A percentile compares a stretch with the other conserved stretches of the same genome.
Evolutionary conservation across 305 asterid genomes (phyloP).

Genomic region (Coffea humblotiana): DNA sequence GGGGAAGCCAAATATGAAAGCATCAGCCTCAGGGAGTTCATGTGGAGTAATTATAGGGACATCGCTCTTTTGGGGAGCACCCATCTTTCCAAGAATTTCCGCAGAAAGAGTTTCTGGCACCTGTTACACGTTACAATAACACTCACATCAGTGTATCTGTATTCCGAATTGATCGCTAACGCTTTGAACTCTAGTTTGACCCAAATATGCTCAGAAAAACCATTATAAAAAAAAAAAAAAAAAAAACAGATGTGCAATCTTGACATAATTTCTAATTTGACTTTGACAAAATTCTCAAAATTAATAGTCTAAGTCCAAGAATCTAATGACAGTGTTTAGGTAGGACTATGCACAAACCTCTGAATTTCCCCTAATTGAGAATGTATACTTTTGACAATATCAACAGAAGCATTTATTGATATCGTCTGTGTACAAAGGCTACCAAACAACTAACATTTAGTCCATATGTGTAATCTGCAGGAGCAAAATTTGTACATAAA

Average conservation of each 20-base stretch:
- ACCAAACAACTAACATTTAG: background rate
- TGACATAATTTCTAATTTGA: background rate
- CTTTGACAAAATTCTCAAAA: background rate
- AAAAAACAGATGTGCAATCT: background rate
- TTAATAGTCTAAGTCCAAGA: background rate
- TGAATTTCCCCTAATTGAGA: background rate
- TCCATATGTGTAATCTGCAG: background rate
- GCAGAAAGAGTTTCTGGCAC: constrained; percentile 67
- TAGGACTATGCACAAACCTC: too few relatives aligned
- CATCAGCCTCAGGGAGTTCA: constrained; percentile 69
- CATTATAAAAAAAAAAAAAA: too few relatives aligned
- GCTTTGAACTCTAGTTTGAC: background rate
- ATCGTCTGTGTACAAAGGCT: background rate
- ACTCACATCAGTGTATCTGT: background rate
- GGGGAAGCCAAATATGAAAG: constrained; percentile 73
- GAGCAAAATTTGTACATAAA: background rate
- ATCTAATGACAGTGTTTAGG: too few relatives aligned
- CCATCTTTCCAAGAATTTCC: constrained; percentile 60
- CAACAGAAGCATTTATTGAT: background rate
- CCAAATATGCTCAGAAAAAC: background rate
- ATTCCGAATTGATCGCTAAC: background rate
- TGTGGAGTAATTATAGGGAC: constrained; percentile 57
- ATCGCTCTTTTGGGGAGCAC: constrained; percentile 69
- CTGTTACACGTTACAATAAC: constrained; percentile 22
- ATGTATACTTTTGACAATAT: background rate